These are phyloP conservation scores for Liquidambar formosana DNA, from an alignment of 164 flowering plant genomes.

Conservation along the genomic window DNA sequence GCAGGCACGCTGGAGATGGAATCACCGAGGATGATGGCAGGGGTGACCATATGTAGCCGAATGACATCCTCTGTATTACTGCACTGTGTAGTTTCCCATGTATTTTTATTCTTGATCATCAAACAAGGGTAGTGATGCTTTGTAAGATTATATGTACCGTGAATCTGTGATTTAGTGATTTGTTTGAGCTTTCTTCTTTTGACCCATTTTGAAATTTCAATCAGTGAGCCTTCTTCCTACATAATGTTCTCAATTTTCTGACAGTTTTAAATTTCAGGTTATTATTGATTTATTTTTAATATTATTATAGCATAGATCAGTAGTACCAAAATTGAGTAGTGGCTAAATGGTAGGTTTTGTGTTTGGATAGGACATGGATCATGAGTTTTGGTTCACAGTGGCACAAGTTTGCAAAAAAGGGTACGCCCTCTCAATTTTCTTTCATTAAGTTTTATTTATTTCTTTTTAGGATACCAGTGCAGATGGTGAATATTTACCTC, in stretches of 20 bases:
- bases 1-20: conserved; percentile 78
- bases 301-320: neutral
- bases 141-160: conserved; percentile 25
- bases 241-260: neutral
- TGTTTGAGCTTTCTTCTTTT: conserved; percentile 14
- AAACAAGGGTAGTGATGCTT: conserved; percentile 23
- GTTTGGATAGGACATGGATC: too few species aligned
- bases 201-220: neutral
- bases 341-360: too few species aligned
- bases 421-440: too few species aligned
- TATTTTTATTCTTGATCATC: conserved; percentile 15
- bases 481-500: too few species aligned
- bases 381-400: too few species aligned
- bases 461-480: too few species aligned
- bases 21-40: conserved; percentile 62
- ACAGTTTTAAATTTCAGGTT: neutral
- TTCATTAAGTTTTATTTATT: too few species aligned
- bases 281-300: neutral
- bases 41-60: conserved; percentile 51
- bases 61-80: conserved; percentile 1
- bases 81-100: conserved; percentile 23
- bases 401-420: too few species aligned
- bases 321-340: too few species aligned
- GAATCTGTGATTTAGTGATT: conserved; percentile 19
- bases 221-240: neutral